Percentiles rank a stretch among this genome's conserved stretches.
Evolutionary conservation across 139 green algal genomes (phyloP).

Genomic region (Chlamydomonas incerta): DNA sequence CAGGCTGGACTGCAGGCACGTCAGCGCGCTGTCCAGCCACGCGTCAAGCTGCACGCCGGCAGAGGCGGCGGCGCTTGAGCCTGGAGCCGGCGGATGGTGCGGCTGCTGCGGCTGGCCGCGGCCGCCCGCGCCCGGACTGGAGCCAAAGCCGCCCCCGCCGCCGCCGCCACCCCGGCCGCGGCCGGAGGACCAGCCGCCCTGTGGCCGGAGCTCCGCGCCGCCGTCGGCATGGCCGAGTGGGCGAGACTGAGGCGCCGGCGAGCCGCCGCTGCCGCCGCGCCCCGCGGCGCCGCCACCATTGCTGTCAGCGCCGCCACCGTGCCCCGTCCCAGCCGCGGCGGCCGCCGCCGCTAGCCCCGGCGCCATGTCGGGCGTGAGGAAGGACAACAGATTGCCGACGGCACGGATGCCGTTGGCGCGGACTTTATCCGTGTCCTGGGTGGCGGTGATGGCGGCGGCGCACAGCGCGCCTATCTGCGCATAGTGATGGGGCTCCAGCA

Average conservation of each 20-base stretch:
- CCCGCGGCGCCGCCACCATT: neutral
- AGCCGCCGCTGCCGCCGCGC: neutral
- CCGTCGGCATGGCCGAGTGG: neutral
- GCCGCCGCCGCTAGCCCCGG: neutral
- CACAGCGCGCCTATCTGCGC: conserved; percentile 49
- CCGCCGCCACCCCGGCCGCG: too few relatives aligned
- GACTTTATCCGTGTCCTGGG: conserved; percentile 74
- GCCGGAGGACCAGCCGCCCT: neutral
- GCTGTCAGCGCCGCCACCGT: too few relatives aligned
- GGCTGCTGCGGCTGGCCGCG: too few relatives aligned
- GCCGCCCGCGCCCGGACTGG: too few relatives aligned
- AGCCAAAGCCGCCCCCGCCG: neutral
- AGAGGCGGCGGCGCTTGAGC: neutral
- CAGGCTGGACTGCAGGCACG: conserved; percentile 62
- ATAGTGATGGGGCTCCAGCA: conserved; percentile 27
- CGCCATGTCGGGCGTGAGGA: conserved; percentile 31
- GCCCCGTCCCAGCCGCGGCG: neutral
- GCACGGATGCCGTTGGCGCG: conserved; percentile 67
- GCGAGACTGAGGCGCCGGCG: too few relatives aligned
- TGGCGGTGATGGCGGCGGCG: conserved; percentile 45
- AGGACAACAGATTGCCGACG: conserved; percentile 62
- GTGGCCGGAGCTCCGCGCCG: neutral
- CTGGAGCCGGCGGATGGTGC: neutral
- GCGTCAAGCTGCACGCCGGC: neutral
- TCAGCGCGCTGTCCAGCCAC: conserved; percentile 56